Evolutionary conservation across 1,284 basidiomycete species (phyloP), one percentile per base, ranked within the genome.

Genomic region (Violaceomyces palustris): DNA sequence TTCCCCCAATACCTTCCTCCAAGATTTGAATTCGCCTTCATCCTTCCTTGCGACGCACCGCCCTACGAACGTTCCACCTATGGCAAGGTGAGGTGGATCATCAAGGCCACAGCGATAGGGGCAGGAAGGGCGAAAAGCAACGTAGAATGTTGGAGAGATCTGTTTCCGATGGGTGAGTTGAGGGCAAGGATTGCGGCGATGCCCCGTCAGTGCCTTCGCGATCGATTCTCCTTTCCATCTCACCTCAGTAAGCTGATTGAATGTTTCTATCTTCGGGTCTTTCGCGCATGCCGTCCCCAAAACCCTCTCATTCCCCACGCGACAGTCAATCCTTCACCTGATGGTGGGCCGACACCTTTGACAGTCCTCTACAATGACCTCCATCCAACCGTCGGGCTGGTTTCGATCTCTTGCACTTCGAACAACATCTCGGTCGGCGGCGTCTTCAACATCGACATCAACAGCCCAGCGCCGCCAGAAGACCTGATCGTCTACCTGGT

Each of bases 1-100:
- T 38, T 19, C 14, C 29, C n/a, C n/a, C n/a, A 12, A 12, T 21
- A n/a, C 38, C 10, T 27, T n/a, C n/a, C n/a, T n/a, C n/a, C n/a
- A n/a, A n/a, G n/a, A n/a, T 73, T 73, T 27, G 70, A 73, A 26
- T 73, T 71, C 35, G 69, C 70, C 9, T 73, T 73, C 29, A 73
- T 72, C 41, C 54, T 73, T 14, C 67, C 67, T 1, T 59, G 69
- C 26, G 63, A 70, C 39, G 53, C 61, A 15, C 63, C 70, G 11
- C 67, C 69, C 3, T 73, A 73, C 50, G 69, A 72, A 36, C 61
- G 70, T 19, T 67, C 61, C 6, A 63, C 69, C 4, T 72, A 60
- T 23, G 70, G 70, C 23, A 37, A 68, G 12, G 64, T 70, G 2
- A 47, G 69, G n/a, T 73, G 70, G 49, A 52, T 61, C 37, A 62